phyloP scores from a whole-genome alignment of 768 basidiomycete genomes.

The Nidularia sp. region DNA sequence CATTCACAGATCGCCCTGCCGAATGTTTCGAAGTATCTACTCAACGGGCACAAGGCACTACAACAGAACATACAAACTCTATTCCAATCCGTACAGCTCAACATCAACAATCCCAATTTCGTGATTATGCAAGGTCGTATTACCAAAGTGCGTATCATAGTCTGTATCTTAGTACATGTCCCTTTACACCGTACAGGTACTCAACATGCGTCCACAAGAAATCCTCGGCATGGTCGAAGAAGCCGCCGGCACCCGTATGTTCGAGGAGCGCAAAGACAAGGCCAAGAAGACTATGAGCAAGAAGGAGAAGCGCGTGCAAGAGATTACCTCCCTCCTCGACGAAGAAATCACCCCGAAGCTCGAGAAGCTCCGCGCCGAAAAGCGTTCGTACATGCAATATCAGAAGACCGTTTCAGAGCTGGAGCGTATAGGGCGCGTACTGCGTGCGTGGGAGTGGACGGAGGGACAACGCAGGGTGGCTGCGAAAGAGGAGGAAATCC shows the following conservation, averaged over 20 bases:
- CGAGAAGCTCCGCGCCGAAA: constrained; percentile 85
- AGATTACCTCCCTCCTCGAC: constrained; percentile 71
- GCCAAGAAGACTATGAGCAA: constrained; percentile 94
- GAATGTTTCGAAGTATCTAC: constrained; percentile 88
- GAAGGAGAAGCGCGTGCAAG: constrained; percentile 94
- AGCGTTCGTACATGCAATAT: constrained; percentile 82
- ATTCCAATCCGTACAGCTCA: constrained; percentile 95
- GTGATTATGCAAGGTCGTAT: constrained; percentile 99
- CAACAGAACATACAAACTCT: constrained; percentile 84
- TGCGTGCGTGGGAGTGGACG: constrained; percentile 89
- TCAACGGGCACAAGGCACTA: constrained; percentile 92
- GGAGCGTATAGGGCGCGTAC: constrained; percentile 74
- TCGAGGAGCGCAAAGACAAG: constrained; percentile 97
- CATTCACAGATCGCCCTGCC: constrained; percentile 78
- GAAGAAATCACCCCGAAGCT: constrained; percentile 96
- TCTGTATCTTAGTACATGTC: background rate
- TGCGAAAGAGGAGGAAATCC: constrained; percentile 54
- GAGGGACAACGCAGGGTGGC: constrained; percentile 49
- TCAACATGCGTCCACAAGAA: constrained; percentile 98
- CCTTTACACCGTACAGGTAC: constrained; percentile 42
- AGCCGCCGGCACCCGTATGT: constrained; percentile 98
- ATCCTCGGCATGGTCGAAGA: constrained; percentile 99
- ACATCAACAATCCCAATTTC: constrained; percentile 99
- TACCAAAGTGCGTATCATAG: constrained; percentile 65
- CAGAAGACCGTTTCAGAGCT: constrained; percentile 88